Conservation (phyloP, 1,284 basidiomycete genomes). For the Serendipita sp. region DNA sequence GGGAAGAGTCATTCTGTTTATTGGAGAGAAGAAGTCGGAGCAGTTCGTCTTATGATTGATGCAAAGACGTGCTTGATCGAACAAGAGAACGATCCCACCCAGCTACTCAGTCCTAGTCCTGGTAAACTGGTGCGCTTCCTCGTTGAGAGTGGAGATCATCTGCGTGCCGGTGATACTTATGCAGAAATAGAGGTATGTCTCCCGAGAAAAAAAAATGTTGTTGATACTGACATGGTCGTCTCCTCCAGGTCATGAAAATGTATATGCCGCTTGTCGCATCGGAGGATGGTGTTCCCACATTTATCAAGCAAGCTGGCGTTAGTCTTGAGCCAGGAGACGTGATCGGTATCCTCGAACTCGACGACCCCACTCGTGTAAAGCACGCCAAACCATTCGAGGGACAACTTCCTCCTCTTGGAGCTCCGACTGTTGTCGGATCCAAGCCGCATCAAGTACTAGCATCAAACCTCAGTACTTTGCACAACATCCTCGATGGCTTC, state of each 20-base stretch:
- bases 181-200: conserved; percentile 85
- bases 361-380: conserved; percentile 93
- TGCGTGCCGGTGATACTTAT: conserved; percentile 91
- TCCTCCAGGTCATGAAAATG: conserved; percentile 88
- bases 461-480: conserved; percentile 64
- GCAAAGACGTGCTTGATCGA: conserved; percentile 97
- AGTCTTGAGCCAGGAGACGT: conserved; percentile 96
- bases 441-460: conserved; percentile 84
- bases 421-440: conserved; percentile 75
- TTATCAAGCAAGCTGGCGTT: conserved; percentile 96
- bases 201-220: not conserved
- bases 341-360: conserved; percentile 90
- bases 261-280: conserved; percentile 95
- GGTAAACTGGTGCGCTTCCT: conserved; percentile 94
- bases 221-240: conserved; percentile 12
- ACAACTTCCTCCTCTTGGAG: conserved; percentile 74
- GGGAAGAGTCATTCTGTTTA: conserved; percentile 96
- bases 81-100: conserved; percentile 98
- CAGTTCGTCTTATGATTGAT: conserved; percentile 86
- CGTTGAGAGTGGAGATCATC: conserved; percentile 93
- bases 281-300: conserved; percentile 90
- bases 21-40: conserved; percentile 96
- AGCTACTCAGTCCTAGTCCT: conserved; percentile 88
- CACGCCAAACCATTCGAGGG: conserved; percentile 98
- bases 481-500: conserved; percentile 89